These are phyloP conservation scores for Rhodotorula sp. DNA, from an alignment of 1,284 basidiomycete genomes.

Conservation along the genomic window DNA sequence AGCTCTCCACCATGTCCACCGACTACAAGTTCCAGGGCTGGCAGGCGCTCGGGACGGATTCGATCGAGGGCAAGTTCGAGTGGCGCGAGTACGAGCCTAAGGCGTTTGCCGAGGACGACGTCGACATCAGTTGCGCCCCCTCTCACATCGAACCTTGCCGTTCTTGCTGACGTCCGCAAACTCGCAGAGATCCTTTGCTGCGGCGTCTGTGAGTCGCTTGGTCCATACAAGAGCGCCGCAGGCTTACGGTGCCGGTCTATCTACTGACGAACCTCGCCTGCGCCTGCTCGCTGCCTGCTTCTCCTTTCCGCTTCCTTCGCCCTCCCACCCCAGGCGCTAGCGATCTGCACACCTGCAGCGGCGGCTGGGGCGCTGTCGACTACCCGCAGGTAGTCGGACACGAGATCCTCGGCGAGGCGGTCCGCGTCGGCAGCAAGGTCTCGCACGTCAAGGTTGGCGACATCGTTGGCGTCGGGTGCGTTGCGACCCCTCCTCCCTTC, in stretches of 20 bases:
- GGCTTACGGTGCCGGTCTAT: too few relatives aligned
- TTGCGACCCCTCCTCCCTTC: neutral
- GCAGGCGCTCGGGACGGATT: constrained; percentile 49
- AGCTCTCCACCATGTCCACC: neutral
- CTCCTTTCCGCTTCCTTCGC: neutral
- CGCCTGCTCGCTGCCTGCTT: too few relatives aligned
- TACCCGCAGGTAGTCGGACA: constrained; percentile 53
- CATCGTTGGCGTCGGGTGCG: constrained; percentile 55
- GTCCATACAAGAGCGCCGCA: too few relatives aligned
- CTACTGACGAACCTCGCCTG: too few relatives aligned
- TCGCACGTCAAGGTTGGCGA: constrained; percentile 56
- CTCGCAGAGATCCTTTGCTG: constrained; percentile 24
- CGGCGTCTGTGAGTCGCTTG: constrained; percentile 37
- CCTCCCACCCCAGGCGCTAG: constrained; percentile 20
- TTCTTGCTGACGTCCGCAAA: too few relatives aligned
- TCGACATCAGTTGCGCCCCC: constrained; percentile 48
- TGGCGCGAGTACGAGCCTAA: constrained; percentile 51
- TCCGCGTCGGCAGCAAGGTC: constrained; percentile 51
- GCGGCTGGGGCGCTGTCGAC: constrained; percentile 31
- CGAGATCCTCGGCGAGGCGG: constrained; percentile 56
- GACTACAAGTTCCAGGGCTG: constrained; percentile 48
- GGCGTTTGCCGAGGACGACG: constrained; percentile 52
- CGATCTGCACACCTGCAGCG: constrained; percentile 36
- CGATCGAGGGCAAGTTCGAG: constrained; percentile 51
- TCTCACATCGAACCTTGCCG: too few relatives aligned